A percentile compares a stretch with the other conserved stretches of the same genome.
These are phyloP conservation scores for Tolypocladium ovalisporum DNA, from an alignment of 2,329 filamentous ascomycete genomes.

Conservation along the genomic window DNA sequence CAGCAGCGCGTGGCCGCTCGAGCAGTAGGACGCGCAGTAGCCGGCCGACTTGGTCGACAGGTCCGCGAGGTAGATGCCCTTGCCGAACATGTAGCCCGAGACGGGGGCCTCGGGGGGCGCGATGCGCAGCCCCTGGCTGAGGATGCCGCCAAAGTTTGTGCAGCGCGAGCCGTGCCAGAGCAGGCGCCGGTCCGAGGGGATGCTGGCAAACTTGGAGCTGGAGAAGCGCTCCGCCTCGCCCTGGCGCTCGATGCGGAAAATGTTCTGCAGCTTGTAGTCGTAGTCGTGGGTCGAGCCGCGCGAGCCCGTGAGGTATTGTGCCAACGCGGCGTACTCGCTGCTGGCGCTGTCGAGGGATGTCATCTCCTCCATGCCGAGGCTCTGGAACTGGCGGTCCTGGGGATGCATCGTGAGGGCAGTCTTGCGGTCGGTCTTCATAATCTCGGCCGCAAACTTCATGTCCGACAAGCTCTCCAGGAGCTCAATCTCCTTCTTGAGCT, in stretches of 20 bases:
- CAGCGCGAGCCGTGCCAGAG: conserved; percentile 80
- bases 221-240: conserved; percentile 63
- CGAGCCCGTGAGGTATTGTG: conserved; percentile 56
- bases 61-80: conserved; percentile 81
- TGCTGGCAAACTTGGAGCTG: conserved; percentile 38
- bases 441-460: conserved; percentile 71
- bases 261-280: conserved; percentile 53
- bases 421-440: conserved; percentile 56
- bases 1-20: conserved; percentile 61
- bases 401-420: conserved; percentile 44
- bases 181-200: conserved; percentile 57
- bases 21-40: conserved; percentile 56
- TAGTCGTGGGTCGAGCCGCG: conserved; percentile 55
- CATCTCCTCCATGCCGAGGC: conserved; percentile 68
- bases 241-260: conserved; percentile 71
- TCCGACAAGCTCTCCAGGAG: conserved; percentile 72
- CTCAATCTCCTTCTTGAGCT: conserved; percentile 67
- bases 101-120: conserved; percentile 75
- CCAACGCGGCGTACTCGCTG: conserved; percentile 54
- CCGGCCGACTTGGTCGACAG: conserved; percentile 74
- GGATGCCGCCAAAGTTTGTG: conserved; percentile 80
- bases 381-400: conserved; percentile 62
- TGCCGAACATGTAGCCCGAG: conserved; percentile 79
- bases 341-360: conserved; percentile 48
- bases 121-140: conserved; percentile 81